Evolutionary conservation across 331 rosid species (phyloP), one percentile per base, ranked within the genome.

Genomic region (Arachis monticola): DNA sequence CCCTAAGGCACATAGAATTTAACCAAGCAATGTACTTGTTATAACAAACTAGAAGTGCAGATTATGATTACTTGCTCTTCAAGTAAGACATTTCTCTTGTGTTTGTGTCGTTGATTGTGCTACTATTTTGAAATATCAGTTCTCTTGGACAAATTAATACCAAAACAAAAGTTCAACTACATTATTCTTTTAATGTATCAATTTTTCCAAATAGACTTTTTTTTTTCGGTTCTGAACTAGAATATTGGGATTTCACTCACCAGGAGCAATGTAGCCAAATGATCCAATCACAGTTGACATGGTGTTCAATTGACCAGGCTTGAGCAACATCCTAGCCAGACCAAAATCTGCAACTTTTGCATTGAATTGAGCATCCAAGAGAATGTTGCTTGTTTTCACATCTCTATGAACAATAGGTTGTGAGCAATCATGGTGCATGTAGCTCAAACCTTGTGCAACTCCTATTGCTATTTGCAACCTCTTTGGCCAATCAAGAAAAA

Each of bases 341-440:
- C 82, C 82, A 72, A 79, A 79, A 83, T 93, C 98, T 17, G 96
- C 93, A 41, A 93, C 81, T 59, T 87, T 83, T 65, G 96, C 97
- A 59, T 72, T 72, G 78, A 79, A 79, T 9, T 72, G 78, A 65
- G 73, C 2, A 65, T 79, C 82, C 82, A 79, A 72, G 65, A 79
- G 82, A 6, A 79, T 79, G 74, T 79, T 79, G 56, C 82, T 72
- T 17, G 82, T 72, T 65, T 79, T 79, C 27, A 79, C 55, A 79
- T 79, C 82, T 79, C 82, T 64, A 72, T 79, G 82, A 72, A 79
- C 56, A 65, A 79, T 38, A 47, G 82, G 74, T 56, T 73, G 74
- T 72, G 78, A 79, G 50, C 82, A 79, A 30, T 79, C 82, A 72
- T 79, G 78, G 45, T 79, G 82, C 82, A 79, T 79, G 63, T 79